phyloP scores from a whole-genome alignment of 495 filamentous ascomycete genomes.

The Talaromyces adpressus region DNA sequence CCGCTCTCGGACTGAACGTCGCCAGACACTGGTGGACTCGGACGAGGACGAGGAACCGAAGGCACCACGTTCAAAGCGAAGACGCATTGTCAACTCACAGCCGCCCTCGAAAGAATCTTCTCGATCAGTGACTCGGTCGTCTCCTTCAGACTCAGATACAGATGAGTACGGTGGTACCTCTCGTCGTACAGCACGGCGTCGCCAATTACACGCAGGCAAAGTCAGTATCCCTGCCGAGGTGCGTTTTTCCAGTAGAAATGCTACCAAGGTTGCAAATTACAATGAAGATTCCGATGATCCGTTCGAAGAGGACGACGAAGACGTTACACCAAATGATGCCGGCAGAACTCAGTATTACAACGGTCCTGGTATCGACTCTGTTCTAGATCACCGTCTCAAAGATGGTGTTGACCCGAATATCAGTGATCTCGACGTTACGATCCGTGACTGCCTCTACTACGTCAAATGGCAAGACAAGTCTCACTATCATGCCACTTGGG shows the following conservation, averaged over 20 bases:
- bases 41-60: slow-evolving; percentile 52
- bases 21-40: slow-evolving; percentile 64
- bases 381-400: slow-evolving; percentile 76
- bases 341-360: slow-evolving; percentile 43
- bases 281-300: slow-evolving; percentile 79
- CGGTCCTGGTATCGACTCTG: slow-evolving; percentile 75
- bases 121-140: slow-evolving; percentile 35
- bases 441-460: slow-evolving; percentile 84
- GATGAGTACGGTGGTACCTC: slow-evolving; percentile 73
- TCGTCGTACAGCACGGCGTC: slow-evolving; percentile 57
- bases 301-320: slow-evolving; percentile 66
- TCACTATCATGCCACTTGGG: slow-evolving; percentile 94
- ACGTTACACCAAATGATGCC: slow-evolving; percentile 32
- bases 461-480: slow-evolving; percentile 98
- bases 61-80: slow-evolving; percentile 32
- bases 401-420: slow-evolving; percentile 51
- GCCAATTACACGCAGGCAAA: slow-evolving; percentile 49
- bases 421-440: slow-evolving; percentile 45
- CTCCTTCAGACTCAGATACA: slow-evolving; percentile 37
- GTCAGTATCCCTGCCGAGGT: slow-evolving; percentile 62
- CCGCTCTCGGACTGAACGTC: slow-evolving; percentile 45
- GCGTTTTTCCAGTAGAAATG: slow-evolving; percentile 84
- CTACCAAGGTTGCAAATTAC: slow-evolving; percentile 78
- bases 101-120: slow-evolving; percentile 37
- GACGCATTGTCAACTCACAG: slow-evolving; percentile 31